Conservation (phyloP, 768 basidiomycete species). For the Boletus sensibilis region DNA sequence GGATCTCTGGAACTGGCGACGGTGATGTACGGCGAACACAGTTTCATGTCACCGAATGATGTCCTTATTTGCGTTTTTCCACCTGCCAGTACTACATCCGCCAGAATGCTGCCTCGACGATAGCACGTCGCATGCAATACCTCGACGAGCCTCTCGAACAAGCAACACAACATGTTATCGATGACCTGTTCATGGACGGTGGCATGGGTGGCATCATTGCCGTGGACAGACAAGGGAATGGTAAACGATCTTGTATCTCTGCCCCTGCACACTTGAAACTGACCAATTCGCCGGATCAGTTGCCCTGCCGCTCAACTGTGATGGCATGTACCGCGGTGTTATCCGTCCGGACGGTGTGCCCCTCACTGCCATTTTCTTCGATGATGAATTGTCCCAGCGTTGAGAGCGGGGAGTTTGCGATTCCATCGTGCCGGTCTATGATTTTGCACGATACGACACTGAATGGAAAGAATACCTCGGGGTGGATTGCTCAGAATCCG, state of each 20-base stretch:
- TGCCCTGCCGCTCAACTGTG: constrained; percentile 69
- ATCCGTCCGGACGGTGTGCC: constrained; percentile 67
- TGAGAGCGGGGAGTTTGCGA: background rate
- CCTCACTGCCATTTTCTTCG: constrained; percentile 74
- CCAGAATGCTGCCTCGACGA: constrained; percentile 59
- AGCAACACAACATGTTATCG: constrained; percentile 55
- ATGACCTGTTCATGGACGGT: constrained; percentile 55
- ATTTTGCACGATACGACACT: background rate
- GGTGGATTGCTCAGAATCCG: background rate
- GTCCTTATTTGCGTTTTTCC: background rate
- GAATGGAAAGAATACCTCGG: background rate
- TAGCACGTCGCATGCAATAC: constrained; percentile 66
- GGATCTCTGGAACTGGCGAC: constrained; percentile 83
- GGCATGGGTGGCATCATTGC: constrained; percentile 77
- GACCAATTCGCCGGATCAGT: constrained; percentile 40
- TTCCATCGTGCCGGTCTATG: background rate
- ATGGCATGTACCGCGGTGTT: constrained; percentile 82
- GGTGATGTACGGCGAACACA: constrained; percentile 60
- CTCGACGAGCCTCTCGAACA: constrained; percentile 52
- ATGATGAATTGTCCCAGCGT: constrained; percentile 47
- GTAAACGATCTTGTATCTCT: constrained; percentile 36
- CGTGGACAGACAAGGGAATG: constrained; percentile 65
- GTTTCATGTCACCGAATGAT: background rate
- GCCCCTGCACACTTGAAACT: background rate
- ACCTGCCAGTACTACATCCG: constrained; percentile 70